A percentile compares a stretch with the other conserved stretches of the same genome.
phyloP scores from a whole-genome alignment of 2,329 filamentous ascomycete genomes.

The Neonectria faginata region DNA sequence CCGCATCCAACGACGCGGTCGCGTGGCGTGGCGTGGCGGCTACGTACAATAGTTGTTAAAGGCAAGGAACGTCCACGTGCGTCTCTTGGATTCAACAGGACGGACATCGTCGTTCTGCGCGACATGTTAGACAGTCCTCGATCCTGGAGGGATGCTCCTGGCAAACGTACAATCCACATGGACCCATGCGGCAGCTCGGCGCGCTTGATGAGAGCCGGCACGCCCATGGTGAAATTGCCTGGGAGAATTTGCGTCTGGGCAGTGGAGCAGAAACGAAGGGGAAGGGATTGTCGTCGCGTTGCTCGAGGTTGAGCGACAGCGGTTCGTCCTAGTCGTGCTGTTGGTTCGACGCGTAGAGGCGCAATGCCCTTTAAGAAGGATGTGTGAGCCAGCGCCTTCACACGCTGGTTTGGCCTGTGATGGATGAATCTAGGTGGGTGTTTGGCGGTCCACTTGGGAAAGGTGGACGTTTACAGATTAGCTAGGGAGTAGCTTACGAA shows the following conservation, averaged over 20 bases:
- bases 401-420: not conserved
- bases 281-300: not conserved
- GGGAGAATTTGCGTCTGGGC: too few relatives aligned
- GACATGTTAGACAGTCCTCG: constrained; percentile 5
- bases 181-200: constrained; percentile 48
- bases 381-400: not conserved
- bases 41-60: constrained; percentile 59
- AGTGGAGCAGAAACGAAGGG: not conserved
- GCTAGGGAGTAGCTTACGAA: too few relatives aligned
- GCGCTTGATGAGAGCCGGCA: constrained; percentile 41
- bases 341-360: not conserved
- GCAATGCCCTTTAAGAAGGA: constrained; percentile 22
- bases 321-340: not conserved
- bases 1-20: not conserved
- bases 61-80: constrained; percentile 57
- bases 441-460: not conserved
- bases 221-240: constrained; percentile 35
- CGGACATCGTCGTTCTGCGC: constrained; percentile 63
- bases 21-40: not conserved
- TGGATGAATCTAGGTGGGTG: constrained; percentile 1
- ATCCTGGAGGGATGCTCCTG: not conserved
- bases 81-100: constrained; percentile 56
- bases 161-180: constrained; percentile 48
- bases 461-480: not conserved
- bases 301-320: not conserved